Evolutionary conservation across 495 filamentous ascomycete genomes (phyloP).

Genomic region (Aspergillus funiculosus): DNA sequence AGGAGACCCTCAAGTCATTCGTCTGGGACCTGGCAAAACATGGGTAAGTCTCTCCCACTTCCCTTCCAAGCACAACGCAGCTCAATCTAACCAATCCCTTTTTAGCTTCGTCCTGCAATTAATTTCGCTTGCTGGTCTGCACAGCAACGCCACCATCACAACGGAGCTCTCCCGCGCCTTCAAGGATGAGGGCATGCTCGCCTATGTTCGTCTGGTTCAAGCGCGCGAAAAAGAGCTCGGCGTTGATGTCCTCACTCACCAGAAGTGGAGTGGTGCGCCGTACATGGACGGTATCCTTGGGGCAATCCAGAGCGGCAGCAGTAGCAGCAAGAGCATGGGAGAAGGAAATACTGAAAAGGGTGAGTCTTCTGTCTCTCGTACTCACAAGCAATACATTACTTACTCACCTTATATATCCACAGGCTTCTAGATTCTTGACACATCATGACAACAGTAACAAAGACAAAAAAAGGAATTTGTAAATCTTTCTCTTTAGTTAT

Average conservation of each 20-base stretch:
- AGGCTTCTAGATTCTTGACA: not conserved
- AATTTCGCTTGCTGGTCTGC: constrained; percentile 83
- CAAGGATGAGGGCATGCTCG: constrained; percentile 88
- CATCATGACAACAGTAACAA: too few species aligned
- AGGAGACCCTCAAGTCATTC: constrained; percentile 72
- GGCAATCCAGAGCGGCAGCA: constrained; percentile 86
- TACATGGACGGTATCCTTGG: constrained; percentile 94
- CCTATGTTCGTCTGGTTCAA: constrained; percentile 90
- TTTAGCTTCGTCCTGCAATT: constrained; percentile 89
- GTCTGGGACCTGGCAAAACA: constrained; percentile 94
- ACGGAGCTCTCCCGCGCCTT: constrained; percentile 76
- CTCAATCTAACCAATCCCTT: constrained; percentile 12
- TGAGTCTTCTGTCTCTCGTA: constrained; percentile 16
- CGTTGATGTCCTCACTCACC: constrained; percentile 92
- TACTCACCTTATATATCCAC: not conserved
- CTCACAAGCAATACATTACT: not conserved
- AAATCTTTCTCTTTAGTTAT: too few species aligned
- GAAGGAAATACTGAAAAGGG: constrained; percentile 71
- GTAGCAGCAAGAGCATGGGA: constrained; percentile 74
- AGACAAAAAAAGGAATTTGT: too few species aligned
- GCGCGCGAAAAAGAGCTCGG: constrained; percentile 83
- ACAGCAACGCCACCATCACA: constrained; percentile 82
- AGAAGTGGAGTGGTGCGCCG: constrained; percentile 92
- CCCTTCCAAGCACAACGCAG: not conserved
- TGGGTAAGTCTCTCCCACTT: constrained; percentile 44